Percentiles rank a stretch among this genome's conserved stretches.
These are phyloP conservation scores for Chiua virens DNA, from an alignment of 768 basidiomycete species.

Conservation along the genomic window DNA sequence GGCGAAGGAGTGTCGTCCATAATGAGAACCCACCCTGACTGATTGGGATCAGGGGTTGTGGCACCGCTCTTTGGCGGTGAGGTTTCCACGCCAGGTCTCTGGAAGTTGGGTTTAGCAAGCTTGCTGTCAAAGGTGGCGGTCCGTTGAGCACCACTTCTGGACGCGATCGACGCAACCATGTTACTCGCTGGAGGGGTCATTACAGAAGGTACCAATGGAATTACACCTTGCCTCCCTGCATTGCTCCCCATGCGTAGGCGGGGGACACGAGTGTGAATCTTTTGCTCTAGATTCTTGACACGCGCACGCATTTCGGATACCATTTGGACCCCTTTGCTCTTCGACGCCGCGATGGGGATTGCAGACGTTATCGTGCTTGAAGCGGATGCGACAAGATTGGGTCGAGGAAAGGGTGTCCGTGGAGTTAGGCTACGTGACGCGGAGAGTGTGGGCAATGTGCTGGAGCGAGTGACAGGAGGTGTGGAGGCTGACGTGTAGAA, in stretches of 20 bases:
- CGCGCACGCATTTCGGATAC: conserved; percentile 88
- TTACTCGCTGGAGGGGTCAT: conserved; percentile 38
- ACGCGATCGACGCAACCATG: conserved; percentile 34
- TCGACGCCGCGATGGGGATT: conserved; percentile 49
- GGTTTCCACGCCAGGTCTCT: conserved; percentile 46
- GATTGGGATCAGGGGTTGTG: conserved; percentile 51
- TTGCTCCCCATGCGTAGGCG: conserved; percentile 80
- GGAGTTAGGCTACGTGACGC: conserved; percentile 45
- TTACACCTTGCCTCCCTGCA: conserved; percentile 50
- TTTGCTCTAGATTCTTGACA: conserved; percentile 79
- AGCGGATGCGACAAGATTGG: conserved; percentile 39
- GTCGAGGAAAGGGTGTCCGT: conserved; percentile 44
- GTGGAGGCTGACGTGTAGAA: conserved; percentile 40
- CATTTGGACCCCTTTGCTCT: conserved; percentile 87
- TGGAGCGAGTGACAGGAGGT: conserved; percentile 58
- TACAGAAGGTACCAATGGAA: conserved; percentile 35
- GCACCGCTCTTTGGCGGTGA: conserved; percentile 39
- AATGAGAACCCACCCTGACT: conserved; percentile 84
- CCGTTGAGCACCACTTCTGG: conserved; percentile 19
- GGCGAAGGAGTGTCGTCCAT: conserved; percentile 86
- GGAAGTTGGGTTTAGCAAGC: conserved; percentile 28
- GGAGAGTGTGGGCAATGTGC: conserved; percentile 52
- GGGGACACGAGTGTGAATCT: conserved; percentile 85
- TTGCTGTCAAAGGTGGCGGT: conserved; percentile 18
- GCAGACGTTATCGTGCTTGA: conserved; percentile 34